A percentile compares a stretch with the other conserved stretches of the same genome.
These are phyloP conservation scores for Barnettozyma sucrosica DNA, from an alignment of 805 yeast genomes.

Conservation along the genomic window DNA sequence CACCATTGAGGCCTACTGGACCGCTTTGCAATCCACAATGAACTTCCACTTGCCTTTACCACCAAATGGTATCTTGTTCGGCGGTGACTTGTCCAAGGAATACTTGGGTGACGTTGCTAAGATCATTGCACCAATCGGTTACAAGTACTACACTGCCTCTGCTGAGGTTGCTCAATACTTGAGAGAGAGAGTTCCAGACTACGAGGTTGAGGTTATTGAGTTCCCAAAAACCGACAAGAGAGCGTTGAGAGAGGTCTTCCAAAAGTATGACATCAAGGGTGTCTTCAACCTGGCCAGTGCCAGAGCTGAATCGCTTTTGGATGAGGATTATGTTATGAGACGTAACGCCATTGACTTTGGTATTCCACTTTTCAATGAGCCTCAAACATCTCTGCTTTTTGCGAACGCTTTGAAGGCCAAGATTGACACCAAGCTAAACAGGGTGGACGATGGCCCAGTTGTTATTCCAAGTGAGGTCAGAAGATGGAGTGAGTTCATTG, in stretches of 20 bases:
- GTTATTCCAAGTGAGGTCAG: constrained; percentile 78
- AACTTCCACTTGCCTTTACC: constrained; percentile 93
- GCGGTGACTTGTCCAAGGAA: constrained; percentile 80
- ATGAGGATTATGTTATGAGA: constrained; percentile 95
- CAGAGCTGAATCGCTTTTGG: constrained; percentile 78
- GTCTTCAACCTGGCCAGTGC: constrained; percentile 90
- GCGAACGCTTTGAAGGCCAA: constrained; percentile 76
- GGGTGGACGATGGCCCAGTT: constrained; percentile 39
- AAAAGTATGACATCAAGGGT: constrained; percentile 72
- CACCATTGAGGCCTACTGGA: constrained; percentile 91
- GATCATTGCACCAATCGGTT: constrained; percentile 67
- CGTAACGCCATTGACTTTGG: constrained; percentile 98
- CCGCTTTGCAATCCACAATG: constrained; percentile 94
- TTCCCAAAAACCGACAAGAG: constrained; percentile 94
- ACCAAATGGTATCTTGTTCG: constrained; percentile 83
- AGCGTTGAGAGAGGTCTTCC: constrained; percentile 89
- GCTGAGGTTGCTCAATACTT: constrained; percentile 68
- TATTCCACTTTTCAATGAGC: constrained; percentile 94
- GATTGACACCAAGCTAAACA: constrained; percentile 48
- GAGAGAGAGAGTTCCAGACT: constrained; percentile 35
- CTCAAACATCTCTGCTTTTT: constrained; percentile 83
- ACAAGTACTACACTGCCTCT: constrained; percentile 74
- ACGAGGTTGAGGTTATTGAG: constrained; percentile 56
- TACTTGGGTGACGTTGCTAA: constrained; percentile 70
- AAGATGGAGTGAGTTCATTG: constrained; percentile 96